phyloP scores from a whole-genome alignment of 78 protist species.

The Anaeramoeba flamelloides region DNA sequence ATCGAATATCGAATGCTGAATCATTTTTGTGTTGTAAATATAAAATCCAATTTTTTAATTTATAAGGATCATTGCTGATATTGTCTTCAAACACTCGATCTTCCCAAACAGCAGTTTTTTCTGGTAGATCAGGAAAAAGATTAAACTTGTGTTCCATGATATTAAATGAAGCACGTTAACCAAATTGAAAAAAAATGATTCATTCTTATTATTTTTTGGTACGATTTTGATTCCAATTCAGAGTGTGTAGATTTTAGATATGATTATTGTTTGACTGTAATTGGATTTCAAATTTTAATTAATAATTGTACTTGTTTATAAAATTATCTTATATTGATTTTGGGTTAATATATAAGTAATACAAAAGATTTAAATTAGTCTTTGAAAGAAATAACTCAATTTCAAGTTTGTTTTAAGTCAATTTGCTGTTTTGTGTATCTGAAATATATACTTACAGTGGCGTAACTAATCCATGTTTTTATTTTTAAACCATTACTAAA shows the following conservation, averaged over 20 bases:
- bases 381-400: too few species aligned
- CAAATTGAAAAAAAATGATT: background rate
- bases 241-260: background rate
- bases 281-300: background rate
- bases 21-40: background rate
- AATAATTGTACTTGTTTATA: too few species aligned
- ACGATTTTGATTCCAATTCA: background rate
- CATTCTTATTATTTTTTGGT: background rate
- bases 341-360: too few species aligned
- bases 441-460: too few species aligned
- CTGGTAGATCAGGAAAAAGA: background rate
- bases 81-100: slow-evolving; percentile 1
- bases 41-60: slow-evolving; percentile 11
- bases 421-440: too few species aligned
- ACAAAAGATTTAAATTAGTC: too few species aligned
- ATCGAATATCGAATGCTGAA: background rate
- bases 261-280: background rate
- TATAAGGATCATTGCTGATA: background rate
- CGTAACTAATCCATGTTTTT: too few species aligned
- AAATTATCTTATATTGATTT: too few species aligned
- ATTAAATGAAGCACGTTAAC: background rate
- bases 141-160: background rate
- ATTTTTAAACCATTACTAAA: too few species aligned
- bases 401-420: too few species aligned
- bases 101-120: background rate